phyloP scores from a whole-genome alignment of 176 grass and related monocot species.

The Melocanna baccifera region DNA sequence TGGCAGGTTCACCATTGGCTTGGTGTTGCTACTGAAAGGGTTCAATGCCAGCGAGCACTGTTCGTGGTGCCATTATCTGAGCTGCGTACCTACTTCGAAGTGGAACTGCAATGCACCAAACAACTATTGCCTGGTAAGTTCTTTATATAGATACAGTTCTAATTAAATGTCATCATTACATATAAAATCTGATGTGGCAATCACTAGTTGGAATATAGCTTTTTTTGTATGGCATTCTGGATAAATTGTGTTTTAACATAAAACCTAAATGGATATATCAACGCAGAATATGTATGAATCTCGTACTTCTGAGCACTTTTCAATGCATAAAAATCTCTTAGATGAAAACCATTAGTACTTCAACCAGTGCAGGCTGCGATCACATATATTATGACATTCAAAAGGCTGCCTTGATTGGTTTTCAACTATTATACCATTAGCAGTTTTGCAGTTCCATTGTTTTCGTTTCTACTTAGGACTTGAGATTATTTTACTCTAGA shows the following conservation, averaged over 20 bases:
- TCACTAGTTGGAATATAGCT: not conserved
- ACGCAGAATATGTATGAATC: not conserved
- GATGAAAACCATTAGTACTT: not conserved
- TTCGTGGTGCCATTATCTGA: conserved; percentile 91
- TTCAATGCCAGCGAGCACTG: conserved; percentile 65
- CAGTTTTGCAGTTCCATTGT: not conserved
- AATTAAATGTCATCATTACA: not conserved
- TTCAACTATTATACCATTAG: not conserved
- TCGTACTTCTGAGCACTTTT: not conserved
- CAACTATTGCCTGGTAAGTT: conserved; percentile 59
- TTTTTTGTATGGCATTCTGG: conserved; percentile 1
- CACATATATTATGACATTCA: conserved; percentile 9
- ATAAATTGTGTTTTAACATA: not conserved
- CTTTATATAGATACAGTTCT: not conserved
- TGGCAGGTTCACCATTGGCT: conserved; percentile 69
- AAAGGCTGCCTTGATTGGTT: conserved; percentile 4
- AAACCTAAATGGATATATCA: not conserved
- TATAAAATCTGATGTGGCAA: not conserved
- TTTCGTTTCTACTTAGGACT: conserved; percentile 11
- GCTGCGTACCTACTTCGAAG: conserved; percentile 79
- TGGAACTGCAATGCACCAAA: conserved; percentile 65
- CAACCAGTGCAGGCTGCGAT: not conserved
- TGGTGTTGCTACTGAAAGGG: conserved; percentile 57
- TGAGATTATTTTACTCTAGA: not conserved
- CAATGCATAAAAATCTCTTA: not conserved